Base-by-base conservation (phyloP, 1,284 basidiomycete genomes). In the Rhodofomes roseus region DNA sequence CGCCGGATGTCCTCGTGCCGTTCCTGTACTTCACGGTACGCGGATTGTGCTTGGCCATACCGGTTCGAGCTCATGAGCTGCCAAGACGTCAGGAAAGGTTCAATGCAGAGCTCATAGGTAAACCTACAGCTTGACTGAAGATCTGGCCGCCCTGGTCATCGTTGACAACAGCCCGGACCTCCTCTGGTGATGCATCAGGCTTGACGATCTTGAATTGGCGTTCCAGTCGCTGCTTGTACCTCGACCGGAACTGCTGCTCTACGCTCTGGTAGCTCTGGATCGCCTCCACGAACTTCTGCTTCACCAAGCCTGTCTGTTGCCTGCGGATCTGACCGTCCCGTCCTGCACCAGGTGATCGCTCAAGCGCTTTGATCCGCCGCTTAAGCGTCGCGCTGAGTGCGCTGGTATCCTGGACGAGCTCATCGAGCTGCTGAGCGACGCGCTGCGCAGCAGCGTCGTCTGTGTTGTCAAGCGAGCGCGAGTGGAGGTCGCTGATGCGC, bases 161-260 rank as follows among this genome's bases (percentile, higher is more conserved):
- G 61, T 92, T 88, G 27, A 96, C 89, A 34, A 94, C 91, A 20
- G 93, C 89, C 64, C 84, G 82, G 66, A 99, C 82, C 76, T 99
- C 96, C 62, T 95, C 93, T 4, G 92, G 91, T 5, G 94, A 87
- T 7, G 96, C 96, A 75, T 97, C 91, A 20, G 96, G 96, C 77
- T 98, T 98, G 62, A 97, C 95, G 67, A 99, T 99, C 77, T 90
- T 94, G 81, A 91, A 96, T 77, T 99, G 97, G 63, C 97, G 85
- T 78, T 96, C 96, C 79, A 96, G 88, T 50, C 95, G 83, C 73
- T 96, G 93, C 76, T 94, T 94, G 77, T 97, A 95, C 79, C 93
- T 96, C 66, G 90, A 83, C 60, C 96, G 88, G 74, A 92, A 94
- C 71, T 93, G 89, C 75, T 95, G 91, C 77, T 99, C 97, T 25